Conservation (phyloP, 305 asterid species). For the Rubia occidens region DNA sequence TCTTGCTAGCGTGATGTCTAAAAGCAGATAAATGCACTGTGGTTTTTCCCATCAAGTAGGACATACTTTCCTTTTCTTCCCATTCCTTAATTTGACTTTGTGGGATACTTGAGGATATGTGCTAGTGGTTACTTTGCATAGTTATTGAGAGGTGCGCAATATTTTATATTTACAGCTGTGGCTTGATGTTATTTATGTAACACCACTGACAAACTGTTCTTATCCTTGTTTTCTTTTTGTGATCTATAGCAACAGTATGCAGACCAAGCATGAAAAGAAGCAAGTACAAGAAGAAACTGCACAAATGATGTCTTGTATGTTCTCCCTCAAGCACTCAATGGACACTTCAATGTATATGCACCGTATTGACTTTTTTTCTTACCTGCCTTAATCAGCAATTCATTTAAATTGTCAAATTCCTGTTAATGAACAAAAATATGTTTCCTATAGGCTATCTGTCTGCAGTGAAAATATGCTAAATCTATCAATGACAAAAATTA, state of each 20-base stretch:
- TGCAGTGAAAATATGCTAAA: background rate
- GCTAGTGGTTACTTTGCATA: background rate
- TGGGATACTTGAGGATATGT: background rate
- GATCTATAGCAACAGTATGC: conserved; percentile 2
- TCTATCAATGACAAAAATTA: background rate
- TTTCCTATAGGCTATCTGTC: background rate
- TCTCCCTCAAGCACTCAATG: background rate
- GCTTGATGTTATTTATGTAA: background rate
- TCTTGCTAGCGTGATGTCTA: background rate
- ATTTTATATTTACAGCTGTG: background rate
- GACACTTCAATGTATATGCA: background rate
- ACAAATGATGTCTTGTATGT: background rate
- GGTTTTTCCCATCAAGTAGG: background rate
- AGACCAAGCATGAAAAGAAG: conserved; percentile 1
- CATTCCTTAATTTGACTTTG: conserved; percentile 2
- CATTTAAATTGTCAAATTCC: background rate
- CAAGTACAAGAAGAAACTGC: background rate
- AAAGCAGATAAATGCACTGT: background rate
- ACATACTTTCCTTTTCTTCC: background rate
- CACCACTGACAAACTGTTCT: background rate
- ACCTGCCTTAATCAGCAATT: background rate
- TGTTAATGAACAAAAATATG: background rate
- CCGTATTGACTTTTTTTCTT: background rate
- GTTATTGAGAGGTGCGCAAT: background rate
- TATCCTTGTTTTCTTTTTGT: conserved; percentile 5